Percentiles rank a stretch among this genome's conserved stretches.
phyloP scores from a whole-genome alignment of 176 grass and related monocot genomes.

The Musa itinerans region DNA sequence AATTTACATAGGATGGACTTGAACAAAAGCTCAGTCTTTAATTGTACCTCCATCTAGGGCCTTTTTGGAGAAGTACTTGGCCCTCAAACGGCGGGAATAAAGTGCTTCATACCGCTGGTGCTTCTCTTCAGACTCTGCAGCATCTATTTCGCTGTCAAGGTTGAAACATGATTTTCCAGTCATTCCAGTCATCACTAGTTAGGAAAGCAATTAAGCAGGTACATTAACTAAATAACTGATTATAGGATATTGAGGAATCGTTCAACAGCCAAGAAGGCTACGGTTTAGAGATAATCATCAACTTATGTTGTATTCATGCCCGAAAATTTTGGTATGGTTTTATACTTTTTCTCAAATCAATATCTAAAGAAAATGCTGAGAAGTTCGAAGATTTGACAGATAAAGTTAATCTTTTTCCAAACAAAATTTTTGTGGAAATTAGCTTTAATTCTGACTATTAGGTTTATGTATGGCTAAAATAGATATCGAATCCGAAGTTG shows the following conservation, averaged over 20 bases:
- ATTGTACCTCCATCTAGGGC: conserved; percentile 18
- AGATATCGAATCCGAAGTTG: not conserved
- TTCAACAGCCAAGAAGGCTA: not conserved
- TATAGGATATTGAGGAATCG: not conserved
- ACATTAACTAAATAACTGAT: not conserved
- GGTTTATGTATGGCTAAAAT: too few species aligned
- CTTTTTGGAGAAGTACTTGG: conserved; percentile 27
- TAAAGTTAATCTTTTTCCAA: too few species aligned
- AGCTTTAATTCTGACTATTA: too few species aligned
- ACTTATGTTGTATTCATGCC: not conserved
- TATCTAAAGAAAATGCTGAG: too few species aligned
- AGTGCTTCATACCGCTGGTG: conserved; percentile 14
- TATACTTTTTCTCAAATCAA: too few species aligned
- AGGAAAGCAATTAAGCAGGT: not conserved
- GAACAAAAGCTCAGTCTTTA: not conserved
- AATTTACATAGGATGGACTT: not conserved
- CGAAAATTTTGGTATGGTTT: too few species aligned
- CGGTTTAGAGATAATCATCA: not conserved
- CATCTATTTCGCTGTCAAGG: conserved; percentile 11
- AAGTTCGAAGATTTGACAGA: too few species aligned
- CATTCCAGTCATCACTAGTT: not conserved
- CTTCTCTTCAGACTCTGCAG: conserved; percentile 15
- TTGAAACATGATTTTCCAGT: not conserved
- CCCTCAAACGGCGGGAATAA: conserved; percentile 17
- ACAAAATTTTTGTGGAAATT: too few species aligned